Base-by-base conservation (phyloP, 2,329 filamentous ascomycete species). In the Thelonectria blattea region DNA sequence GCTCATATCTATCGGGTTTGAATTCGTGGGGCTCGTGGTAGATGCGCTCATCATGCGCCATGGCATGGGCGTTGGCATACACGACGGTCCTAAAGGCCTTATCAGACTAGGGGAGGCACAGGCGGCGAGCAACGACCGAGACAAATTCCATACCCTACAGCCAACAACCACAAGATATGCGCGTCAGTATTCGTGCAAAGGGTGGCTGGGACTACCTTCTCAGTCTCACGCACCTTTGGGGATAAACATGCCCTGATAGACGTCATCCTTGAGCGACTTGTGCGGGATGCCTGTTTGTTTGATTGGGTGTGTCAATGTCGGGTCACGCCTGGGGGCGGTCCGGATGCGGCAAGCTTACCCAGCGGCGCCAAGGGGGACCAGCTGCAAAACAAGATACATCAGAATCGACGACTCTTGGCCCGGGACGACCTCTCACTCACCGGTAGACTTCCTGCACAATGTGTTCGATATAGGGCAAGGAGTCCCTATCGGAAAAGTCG, bases 191-290 rank as follows among this genome's bases (percentile, higher is more conserved):
- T 18, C 11, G 27, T 46, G n/a, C n/a, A n/a, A n/a, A n/a, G n/a
- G n/a, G n/a, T n/a, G n/a, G 22, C 22, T 24, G 3, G 22, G 22
- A 24, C 22, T n/a, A n/a, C n/a, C n/a, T n/a, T 24, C 22, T 24
- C 22, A 24, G 22, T 24, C 15, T 30, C 6, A 56, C 56, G 39
- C 62, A 73, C 85, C 85, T 62, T 80, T 81, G 12, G 83, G 84
- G 60, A 88, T 85, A 62, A 81, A 80, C 75, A 85, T 83, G 49
- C 80, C 83, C 22, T 82, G 76, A 65, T 87, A 88, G 30, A 81
- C 74, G 64, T 88, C 85, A 59, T 88, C 84, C 54, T 81, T 71
- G 3, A 81, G 76, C 12, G 83, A 78, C 60, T 76, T 80, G 71
- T 88, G 85, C 10, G 85, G 85, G 52, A 87, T 83, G 5, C 72